Evolutionary conservation across 2,329 filamentous ascomycete species (phyloP), one percentile per base, ranked within the genome.

Genomic region (Penicillium psychrosexuale): DNA sequence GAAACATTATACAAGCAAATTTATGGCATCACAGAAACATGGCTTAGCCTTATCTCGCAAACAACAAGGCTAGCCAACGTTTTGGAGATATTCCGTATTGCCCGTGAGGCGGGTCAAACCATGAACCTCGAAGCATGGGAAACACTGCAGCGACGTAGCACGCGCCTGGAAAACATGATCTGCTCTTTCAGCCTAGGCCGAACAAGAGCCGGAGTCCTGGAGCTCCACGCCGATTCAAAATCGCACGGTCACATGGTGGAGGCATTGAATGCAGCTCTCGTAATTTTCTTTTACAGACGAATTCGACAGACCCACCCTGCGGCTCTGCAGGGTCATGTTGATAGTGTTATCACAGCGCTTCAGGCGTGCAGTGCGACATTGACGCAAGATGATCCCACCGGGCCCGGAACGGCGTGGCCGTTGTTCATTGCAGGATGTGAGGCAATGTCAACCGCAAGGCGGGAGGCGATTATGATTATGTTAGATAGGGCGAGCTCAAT

Each of bases 21-120:
- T 8, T 77, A 78, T 47, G 74, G 75, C 3, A 72, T 78, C 12
- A 68, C 74, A 0, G 75, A 78, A 47, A 75, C 72, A 13, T 77
- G 75, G 73, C 66, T 78, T 2, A 75, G 72, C 33, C 65, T 77
- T 3, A 65, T 78, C 13, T 78, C 76, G 0, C 75, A 77, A 53
- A 76, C 75, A 1, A 77, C 75, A 1, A 65, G 75, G 28, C 62
- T 78, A 12, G 75, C 75, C 13, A 77, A 75, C 47, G 65, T 71
- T 5, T 58, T 70, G 52, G 68, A 70, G 33, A 65, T 58, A 22
- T 62, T 70, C 27, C 56, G 58, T 8, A 53, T 65, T 34, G 64
- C 64, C 5, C 61, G 62, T 12, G 49, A 52, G 1, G 37, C 55
- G 6, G 52, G 52, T 1, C 53, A 42, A 17, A 42, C 44, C 8